Evolutionary conservation across 2,329 filamentous ascomycete species (phyloP), one percentile per base, ranked within the genome.

Genomic region (Exutisphaerella laricina): DNA sequence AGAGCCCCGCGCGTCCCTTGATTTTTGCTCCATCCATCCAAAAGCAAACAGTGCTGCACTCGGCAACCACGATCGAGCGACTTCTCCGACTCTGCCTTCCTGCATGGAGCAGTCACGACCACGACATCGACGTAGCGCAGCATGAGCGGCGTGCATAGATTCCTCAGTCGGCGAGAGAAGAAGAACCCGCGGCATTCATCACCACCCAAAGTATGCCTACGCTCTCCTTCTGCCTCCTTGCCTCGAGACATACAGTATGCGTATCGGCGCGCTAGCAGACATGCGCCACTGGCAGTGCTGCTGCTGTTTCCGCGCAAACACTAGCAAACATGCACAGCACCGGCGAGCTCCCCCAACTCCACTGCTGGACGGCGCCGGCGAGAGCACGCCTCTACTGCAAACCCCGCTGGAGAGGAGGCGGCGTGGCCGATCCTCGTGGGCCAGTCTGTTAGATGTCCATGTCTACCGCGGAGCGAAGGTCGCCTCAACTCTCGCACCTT

Each of bases 121-220:
- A n/a, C 18, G 7, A 35, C 33, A 35, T 20, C 23, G 12, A 26
- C 20, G 17, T 23, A 35, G 14, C 8, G 33, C 42, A 67, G 51
- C 50, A 72, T 72, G 69, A 70, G 68, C 57, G 69, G 66, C 59
- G 67, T 75, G 50, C 80, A 77, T 60, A 80, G 82, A 57, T 81
- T 88, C 62, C 78, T 85, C 47, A 85, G 78, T 64, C 72, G 82
- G 54, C 78, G 82, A 53, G 84, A 86, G 58, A 87, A 70, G 63
- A 61, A 60, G 53, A 50, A 49, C 41, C 46, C 49, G 9, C 44
- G 48, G 23, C 44, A 45, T 43, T 49, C 46, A 30, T 51, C 53
- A 39, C 44, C 49, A 14, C 39, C 9, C 20, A 52, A 43, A 50
- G 51, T 54, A 54, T 42, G 51, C 40, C 32, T 23, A 32, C 32